phyloP scores from a whole-genome alignment of 2,329 filamentous ascomycete species.

The Cercospora canescens region DNA sequence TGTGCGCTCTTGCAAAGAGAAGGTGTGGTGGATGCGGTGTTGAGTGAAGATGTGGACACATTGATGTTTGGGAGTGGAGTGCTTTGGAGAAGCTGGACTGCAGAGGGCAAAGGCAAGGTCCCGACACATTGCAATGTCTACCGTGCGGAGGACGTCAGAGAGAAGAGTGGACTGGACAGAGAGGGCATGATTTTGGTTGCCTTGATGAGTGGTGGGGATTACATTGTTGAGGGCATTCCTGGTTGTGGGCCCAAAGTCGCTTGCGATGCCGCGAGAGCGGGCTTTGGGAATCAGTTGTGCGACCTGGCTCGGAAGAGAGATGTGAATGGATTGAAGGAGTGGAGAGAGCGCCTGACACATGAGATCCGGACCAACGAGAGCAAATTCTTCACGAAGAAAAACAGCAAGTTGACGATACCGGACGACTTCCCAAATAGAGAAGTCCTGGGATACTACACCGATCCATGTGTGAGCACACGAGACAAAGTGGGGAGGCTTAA shows the following conservation, averaged over 20 bases:
- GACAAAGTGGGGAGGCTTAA: constrained; percentile 58
- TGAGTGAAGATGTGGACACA: constrained; percentile 93
- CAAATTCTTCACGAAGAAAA: constrained; percentile 74
- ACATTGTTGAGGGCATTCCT: constrained; percentile 82
- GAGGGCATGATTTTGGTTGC: constrained; percentile 94
- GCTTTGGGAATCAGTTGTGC: constrained; percentile 78
- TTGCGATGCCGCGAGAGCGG: constrained; percentile 84
- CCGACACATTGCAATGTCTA: constrained; percentile 89
- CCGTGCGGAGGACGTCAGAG: constrained; percentile 60
- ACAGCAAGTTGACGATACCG: constrained; percentile 73
- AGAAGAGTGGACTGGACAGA: constrained; percentile 66
- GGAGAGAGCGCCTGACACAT: constrained; percentile 70
- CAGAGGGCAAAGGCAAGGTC: constrained; percentile 65
- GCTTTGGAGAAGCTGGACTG: constrained; percentile 65
- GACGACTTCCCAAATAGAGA: constrained; percentile 77
- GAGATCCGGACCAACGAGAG: constrained; percentile 84
- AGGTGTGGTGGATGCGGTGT: constrained; percentile 85
- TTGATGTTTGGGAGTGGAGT: constrained; percentile 27
- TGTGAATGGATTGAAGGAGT: constrained; percentile 59
- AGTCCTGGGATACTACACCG: constrained; percentile 82
- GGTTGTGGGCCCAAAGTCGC: constrained; percentile 86
- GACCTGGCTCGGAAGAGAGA: constrained; percentile 60
- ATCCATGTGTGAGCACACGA: constrained; percentile 74
- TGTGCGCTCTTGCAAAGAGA: constrained; percentile 81
- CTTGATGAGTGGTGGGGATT: constrained; percentile 93